Conservation (phyloP, 495 filamentous ascomycete genomes). For the Podospora australis region DNA sequence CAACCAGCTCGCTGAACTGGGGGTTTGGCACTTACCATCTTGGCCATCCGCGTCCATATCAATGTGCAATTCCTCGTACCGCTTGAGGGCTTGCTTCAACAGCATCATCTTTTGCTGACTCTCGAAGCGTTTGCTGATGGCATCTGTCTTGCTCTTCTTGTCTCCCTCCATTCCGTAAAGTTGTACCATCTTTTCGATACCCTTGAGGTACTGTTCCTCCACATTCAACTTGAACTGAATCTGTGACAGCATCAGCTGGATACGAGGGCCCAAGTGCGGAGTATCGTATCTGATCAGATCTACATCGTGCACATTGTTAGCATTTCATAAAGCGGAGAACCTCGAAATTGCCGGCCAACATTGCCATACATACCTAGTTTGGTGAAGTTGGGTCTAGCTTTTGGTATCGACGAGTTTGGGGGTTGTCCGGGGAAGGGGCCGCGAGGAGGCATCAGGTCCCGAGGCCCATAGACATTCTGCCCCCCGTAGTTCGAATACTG, state of each 20-base stretch:
- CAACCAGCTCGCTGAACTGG: neutral
- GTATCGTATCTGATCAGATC: constrained; percentile 99
- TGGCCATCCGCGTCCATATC: constrained; percentile 81
- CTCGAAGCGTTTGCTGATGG: constrained; percentile 80
- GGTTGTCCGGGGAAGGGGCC: constrained; percentile 73
- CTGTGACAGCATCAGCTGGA: constrained; percentile 98
- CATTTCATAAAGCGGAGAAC: neutral
- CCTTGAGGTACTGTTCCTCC: constrained; percentile 98
- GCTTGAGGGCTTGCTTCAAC: constrained; percentile 87
- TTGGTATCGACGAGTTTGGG: constrained; percentile 62
- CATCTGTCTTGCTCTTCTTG: constrained; percentile 87
- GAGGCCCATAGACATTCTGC: constrained; percentile 38
- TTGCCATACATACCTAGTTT: constrained; percentile 70
- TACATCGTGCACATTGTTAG: constrained; percentile 30
- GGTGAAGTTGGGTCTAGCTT: constrained; percentile 79
- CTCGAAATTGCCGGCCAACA: neutral
- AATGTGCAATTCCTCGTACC: constrained; percentile 96
- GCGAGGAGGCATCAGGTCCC: constrained; percentile 74
- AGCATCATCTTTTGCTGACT: constrained; percentile 97
- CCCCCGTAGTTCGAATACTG: constrained; percentile 38
- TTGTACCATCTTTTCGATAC: constrained; percentile 99
- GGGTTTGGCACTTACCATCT: constrained; percentile 58
- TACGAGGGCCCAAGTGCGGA: constrained; percentile 87
- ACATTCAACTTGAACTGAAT: constrained; percentile 98
- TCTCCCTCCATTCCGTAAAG: constrained; percentile 98